Evolutionary conservation across 2,329 filamentous ascomycete species (phyloP).

Genomic region (Scedosporium aurantiacum): DNA sequence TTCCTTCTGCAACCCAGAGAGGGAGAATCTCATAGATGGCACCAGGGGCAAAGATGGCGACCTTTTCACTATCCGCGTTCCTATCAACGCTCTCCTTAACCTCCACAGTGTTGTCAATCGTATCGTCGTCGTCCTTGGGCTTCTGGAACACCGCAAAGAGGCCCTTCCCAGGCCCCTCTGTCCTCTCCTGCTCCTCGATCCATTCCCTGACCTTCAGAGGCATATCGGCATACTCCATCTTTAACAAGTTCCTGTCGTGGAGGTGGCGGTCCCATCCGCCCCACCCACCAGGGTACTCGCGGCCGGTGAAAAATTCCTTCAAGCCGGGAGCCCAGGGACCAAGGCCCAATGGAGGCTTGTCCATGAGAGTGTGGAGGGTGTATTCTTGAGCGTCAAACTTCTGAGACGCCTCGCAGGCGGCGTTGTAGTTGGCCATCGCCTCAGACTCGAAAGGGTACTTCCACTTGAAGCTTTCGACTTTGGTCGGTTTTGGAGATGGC

Average conservation of each 20-base stretch:
- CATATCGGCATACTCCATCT: slow-evolving; percentile 33
- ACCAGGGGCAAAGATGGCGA: slow-evolving; percentile 41
- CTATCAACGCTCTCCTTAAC: slow-evolving; percentile 18
- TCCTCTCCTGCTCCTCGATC: slow-evolving; percentile 32
- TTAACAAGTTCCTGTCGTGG: slow-evolving; percentile 33
- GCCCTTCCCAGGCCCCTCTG: slow-evolving; percentile 21
- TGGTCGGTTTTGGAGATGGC: slow-evolving; percentile 19
- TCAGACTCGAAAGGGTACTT: slow-evolving; percentile 25
- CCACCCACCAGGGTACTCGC: slow-evolving; percentile 41
- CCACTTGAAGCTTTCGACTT: slow-evolving; percentile 29
- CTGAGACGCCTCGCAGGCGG: slow-evolving; percentile 22
- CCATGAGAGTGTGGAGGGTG: slow-evolving; percentile 30
- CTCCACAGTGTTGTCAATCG: slow-evolving; percentile 25
- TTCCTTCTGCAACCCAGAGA: slow-evolving; percentile 34
- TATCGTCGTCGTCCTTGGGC: slow-evolving; percentile 24
- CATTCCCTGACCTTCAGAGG: slow-evolving; percentile 33
- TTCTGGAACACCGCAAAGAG: slow-evolving; percentile 31
- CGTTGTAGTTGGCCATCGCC: slow-evolving; percentile 18
- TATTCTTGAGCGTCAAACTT: slow-evolving; percentile 29
- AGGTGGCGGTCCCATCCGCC: slow-evolving; percentile 40
- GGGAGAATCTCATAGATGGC: slow-evolving; percentile 38
- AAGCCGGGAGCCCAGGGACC: slow-evolving; percentile 27
- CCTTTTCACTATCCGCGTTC: slow-evolving; percentile 20
- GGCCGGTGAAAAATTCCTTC: slow-evolving; percentile 26
- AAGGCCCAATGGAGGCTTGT: slow-evolving; percentile 25